Evolutionary conservation across 148 eudicot species (phyloP).

Genomic region (Bassia scoparia): DNA sequence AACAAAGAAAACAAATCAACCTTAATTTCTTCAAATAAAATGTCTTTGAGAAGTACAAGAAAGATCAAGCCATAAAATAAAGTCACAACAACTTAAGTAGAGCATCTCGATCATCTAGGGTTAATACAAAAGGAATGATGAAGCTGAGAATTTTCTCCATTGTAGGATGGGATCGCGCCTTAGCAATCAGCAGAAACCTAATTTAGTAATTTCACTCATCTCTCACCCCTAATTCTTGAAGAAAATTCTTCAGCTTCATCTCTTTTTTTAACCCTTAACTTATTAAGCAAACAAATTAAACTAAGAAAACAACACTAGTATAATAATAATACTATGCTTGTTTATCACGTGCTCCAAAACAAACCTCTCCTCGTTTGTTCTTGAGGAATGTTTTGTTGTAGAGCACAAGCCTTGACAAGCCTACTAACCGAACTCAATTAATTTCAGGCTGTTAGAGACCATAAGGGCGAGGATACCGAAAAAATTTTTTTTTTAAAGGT

Average conservation of each 20-base stretch:
- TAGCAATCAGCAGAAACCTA: neutral
- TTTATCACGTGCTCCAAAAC: conserved; percentile 32
- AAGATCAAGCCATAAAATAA: neutral
- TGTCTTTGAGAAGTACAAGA: conserved; percentile 13
- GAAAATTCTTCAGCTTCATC: conserved; percentile 61
- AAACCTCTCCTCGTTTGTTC: conserved; percentile 28
- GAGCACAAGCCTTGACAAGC: conserved; percentile 36
- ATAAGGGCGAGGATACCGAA: neutral
- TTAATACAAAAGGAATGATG: conserved; percentile 31
- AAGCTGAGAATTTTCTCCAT: conserved; percentile 51
- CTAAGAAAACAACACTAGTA: neutral
- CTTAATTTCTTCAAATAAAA: neutral
- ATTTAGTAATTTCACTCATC: neutral
- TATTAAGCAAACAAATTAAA: conserved; percentile 11
- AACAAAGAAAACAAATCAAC: no score
- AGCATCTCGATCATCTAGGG: conserved; percentile 14
- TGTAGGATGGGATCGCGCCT: neutral
- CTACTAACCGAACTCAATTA: neutral
- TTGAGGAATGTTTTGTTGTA: conserved; percentile 38
- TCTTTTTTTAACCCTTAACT: conserved; percentile 28
- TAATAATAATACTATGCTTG: neutral
- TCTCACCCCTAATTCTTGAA: conserved; percentile 15
- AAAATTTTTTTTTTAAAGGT: neutral
- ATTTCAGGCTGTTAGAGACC: neutral
- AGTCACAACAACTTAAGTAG: conserved; percentile 23